These are phyloP conservation scores for Talaromyces liani DNA, from an alignment of 495 filamentous ascomycete species.

Conservation along the genomic window DNA sequence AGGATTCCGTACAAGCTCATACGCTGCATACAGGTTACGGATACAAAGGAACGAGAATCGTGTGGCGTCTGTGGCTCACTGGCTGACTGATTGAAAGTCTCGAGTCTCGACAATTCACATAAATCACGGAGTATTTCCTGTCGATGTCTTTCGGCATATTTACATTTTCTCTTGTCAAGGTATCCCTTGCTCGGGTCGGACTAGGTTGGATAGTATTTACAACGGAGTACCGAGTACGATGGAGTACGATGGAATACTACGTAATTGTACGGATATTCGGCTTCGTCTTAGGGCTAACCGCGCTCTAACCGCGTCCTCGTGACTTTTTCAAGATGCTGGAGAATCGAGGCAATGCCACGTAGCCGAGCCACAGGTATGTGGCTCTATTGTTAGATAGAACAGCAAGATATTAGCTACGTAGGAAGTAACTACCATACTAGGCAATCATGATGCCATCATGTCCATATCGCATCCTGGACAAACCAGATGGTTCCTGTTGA, in stretches of 20 bases:
- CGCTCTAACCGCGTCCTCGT: background rate
- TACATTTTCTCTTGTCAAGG: background rate
- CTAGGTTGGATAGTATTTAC: background rate
- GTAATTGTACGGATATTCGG: background rate
- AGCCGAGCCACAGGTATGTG: background rate
- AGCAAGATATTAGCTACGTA: background rate
- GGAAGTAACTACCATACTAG: background rate
- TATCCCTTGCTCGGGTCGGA: background rate
- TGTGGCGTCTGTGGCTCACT: constrained; percentile 1
- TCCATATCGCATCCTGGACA: background rate
- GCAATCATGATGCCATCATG: background rate
- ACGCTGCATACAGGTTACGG: background rate
- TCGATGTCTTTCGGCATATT: background rate
- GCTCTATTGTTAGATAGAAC: background rate
- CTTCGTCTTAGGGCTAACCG: background rate
- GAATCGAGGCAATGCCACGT: background rate
- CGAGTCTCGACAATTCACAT: background rate
- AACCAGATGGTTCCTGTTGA: constrained; percentile 5
- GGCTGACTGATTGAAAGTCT: background rate
- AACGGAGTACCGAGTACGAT: no score
- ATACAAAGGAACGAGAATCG: background rate
- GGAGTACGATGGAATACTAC: background rate
- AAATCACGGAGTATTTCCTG: background rate
- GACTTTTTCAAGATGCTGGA: background rate
- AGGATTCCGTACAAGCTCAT: background rate